A percentile compares a stretch with the other conserved stretches of the same genome.
phyloP scores from a whole-genome alignment of 2,329 filamentous ascomycete genomes.

The Colletotrichum australisinense region DNA sequence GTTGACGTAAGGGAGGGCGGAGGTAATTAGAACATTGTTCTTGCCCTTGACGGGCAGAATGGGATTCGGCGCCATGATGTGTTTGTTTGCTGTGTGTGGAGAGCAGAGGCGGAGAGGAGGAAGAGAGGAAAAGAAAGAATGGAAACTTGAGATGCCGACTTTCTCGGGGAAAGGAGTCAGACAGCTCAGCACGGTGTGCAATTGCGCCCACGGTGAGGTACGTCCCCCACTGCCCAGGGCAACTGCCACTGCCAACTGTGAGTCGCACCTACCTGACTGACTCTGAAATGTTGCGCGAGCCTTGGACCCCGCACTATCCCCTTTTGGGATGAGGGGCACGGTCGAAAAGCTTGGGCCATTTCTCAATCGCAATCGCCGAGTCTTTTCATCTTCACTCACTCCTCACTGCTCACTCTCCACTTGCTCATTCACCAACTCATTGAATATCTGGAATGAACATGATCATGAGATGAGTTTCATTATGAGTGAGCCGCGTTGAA shows the following conservation, averaged over 20 bases:
- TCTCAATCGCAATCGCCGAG: background rate
- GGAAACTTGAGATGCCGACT: background rate
- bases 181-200: background rate
- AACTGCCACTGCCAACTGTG: conserved; percentile 4
- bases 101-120: background rate
- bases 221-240: background rate
- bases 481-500: background rate
- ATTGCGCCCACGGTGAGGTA: conserved; percentile 5
- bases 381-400: background rate
- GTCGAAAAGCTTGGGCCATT: background rate
- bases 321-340: conserved; percentile 35
- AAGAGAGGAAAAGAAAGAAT: background rate
- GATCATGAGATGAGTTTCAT: background rate
- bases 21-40: conserved; percentile 90
- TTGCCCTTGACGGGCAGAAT: conserved; percentile 78
- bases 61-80: conserved; percentile 42
- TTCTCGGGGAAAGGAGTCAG: background rate
- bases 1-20: conserved; percentile 83
- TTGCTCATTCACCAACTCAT: background rate
- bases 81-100: background rate
- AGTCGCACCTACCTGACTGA: background rate
- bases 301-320: conserved; percentile 37
- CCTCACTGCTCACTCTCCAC: background rate
- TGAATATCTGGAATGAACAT: background rate
- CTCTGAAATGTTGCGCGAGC: conserved; percentile 21